phyloP scores from a whole-genome alignment of 164 flowering plant species.

The Malania oleifera region DNA sequence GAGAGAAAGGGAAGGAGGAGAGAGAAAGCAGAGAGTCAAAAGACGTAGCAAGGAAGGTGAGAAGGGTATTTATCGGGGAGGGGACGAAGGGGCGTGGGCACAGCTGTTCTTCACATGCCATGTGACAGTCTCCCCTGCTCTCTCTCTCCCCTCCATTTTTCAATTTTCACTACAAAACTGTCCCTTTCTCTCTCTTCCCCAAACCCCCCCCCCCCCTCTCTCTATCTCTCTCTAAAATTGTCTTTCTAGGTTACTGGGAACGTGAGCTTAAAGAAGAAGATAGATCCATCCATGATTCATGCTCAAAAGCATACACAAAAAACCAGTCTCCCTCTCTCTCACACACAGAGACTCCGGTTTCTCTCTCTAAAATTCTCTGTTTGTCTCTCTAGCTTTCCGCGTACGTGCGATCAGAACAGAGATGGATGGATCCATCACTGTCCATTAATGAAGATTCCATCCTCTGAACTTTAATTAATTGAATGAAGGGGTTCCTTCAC shows the following conservation, averaged over 20 bases:
- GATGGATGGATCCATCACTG: conserved; percentile 18
- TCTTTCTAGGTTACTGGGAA: conserved; percentile 17
- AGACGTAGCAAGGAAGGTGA: conserved; percentile 31
- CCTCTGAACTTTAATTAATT: conserved; percentile 19
- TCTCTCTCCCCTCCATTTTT: background rate
- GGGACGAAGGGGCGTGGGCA: conserved; percentile 27
- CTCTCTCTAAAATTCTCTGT: too few species aligned
- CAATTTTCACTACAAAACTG: background rate
- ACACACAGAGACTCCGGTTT: too few species aligned
- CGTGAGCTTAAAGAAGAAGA: too few species aligned
- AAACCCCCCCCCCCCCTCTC: conserved; percentile 4
- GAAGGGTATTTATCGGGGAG: conserved; percentile 46
- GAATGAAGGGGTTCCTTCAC: background rate
- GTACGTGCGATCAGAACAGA: conserved; percentile 26
- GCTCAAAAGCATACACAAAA: too few species aligned
- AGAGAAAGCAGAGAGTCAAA: conserved; percentile 35
- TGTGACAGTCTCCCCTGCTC: conserved; percentile 36
- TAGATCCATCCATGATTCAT: too few species aligned
- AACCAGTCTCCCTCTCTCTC: too few species aligned
- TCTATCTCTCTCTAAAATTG: conserved; percentile 10
- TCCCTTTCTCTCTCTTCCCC: conserved; percentile 22
- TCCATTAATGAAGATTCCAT: conserved; percentile 20
- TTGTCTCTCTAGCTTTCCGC: background rate
- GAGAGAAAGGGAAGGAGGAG: conserved; percentile 17
- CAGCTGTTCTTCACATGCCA: conserved; percentile 88